Evolutionary conservation across 129 eudicot genomes (phyloP), one percentile per base, ranked within the genome.

Genomic region (Tanacetum coccineum): DNA sequence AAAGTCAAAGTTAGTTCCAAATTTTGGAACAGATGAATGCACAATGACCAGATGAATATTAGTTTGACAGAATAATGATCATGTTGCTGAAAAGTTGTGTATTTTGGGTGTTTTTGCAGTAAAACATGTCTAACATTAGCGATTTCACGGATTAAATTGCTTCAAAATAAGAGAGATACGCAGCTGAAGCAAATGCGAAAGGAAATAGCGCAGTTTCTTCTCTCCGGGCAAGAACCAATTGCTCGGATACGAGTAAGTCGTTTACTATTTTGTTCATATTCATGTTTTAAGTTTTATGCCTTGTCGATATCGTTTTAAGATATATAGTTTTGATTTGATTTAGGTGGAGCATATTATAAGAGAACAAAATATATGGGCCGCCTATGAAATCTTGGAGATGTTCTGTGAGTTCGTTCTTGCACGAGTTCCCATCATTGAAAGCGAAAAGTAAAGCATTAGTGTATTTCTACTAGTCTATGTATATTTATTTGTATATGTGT

Each of bases 331-430:
- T 11, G 17, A 15, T 13, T 71, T 63, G 19, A 72, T 76, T 28
- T 70, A 93, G 98, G 98, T 89, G 71, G 98, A 93, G 83, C 98
- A 93, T 89, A 75, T 93, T 67, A 86, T 93, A 69, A 76, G 98
- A 65, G 98, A 93, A 64, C 87, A 86, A 51, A 93, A 88, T 62
- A 62, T 87, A 63, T 93, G 96, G 95, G 98, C 87, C 46, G 98
- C 95, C 8, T 93, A 86, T 72, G 98, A 86, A 81, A 79, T 93
- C 39, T 63, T 93, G 77, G 98, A 88, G 83, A 75, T 93, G 84
- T 93, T 93, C 78, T 89, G 98, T 72, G 95, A 93, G 74, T 93
- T 88, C 60, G 81, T 93, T 73, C 92, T 88, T 82, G 98, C 96
- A 49, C 87, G 98, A 20, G 92, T 93, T 40, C 98, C 98, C 48